Evolutionary conservation across 306 rosid genomes (phyloP).

Genomic region (Fragaria iinumae): DNA sequence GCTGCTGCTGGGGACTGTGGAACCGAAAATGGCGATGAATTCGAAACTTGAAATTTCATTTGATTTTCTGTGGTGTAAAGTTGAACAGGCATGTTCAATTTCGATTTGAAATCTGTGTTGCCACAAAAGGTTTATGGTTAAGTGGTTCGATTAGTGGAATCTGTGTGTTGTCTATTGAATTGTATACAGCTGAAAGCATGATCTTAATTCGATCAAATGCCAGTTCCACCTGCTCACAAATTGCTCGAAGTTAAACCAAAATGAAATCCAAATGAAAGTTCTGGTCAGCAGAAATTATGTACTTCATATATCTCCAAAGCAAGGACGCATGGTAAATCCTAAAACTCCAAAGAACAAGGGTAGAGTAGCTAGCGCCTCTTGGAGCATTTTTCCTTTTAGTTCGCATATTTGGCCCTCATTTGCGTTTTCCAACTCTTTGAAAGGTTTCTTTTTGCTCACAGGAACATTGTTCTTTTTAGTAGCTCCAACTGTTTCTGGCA

Average conservation of each 20-base stretch:
- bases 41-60: neutral
- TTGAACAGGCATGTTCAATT: conserved; percentile 1
- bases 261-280: conserved; percentile 7
- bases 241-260: neutral
- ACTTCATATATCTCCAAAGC: neutral
- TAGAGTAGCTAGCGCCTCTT: conserved; percentile 23
- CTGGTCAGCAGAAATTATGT: neutral
- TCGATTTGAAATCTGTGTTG: neutral
- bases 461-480: conserved; percentile 43
- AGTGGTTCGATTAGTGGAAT: neutral
- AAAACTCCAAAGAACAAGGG: neutral
- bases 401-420: conserved; percentile 43
- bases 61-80: neutral
- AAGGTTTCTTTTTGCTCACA: conserved; percentile 46
- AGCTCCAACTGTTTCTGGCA: conserved; percentile 32
- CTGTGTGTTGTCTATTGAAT: neutral
- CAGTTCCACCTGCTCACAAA: neutral
- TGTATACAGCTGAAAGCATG: neutral
- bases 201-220: neutral
- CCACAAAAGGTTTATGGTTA: neutral
- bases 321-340: neutral
- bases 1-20: neutral
- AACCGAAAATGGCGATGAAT: neutral
- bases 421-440: conserved; percentile 54
- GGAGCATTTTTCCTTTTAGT: conserved; percentile 41